Evolutionary conservation across 768 basidiomycete species (phyloP).

Genomic region (Albatrellus ellisii): DNA sequence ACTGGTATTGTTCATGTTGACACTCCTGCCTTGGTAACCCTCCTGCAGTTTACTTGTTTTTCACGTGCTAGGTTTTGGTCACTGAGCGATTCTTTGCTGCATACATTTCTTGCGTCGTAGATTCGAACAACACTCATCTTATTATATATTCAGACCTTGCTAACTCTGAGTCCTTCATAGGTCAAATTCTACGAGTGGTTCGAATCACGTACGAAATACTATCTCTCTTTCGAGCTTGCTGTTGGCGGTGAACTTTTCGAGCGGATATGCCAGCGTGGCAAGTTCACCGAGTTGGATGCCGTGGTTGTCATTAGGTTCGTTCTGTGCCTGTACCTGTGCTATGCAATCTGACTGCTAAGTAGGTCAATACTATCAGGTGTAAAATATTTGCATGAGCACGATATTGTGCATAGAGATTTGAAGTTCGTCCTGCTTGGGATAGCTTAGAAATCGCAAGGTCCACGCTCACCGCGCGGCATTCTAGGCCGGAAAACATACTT

Average conservation of each 20-base stretch:
- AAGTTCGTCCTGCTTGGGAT: conserved; percentile 34
- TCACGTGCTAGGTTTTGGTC: too few relatives aligned
- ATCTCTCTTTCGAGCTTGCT: conserved; percentile 91
- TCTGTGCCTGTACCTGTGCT: background rate
- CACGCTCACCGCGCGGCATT: background rate
- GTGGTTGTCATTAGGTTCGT: conserved; percentile 60
- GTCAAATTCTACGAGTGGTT: conserved; percentile 97
- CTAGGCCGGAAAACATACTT: conserved; percentile 90
- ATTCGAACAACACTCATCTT: too few relatives aligned
- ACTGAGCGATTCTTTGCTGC: too few relatives aligned
- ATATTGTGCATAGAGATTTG: conserved; percentile 93
- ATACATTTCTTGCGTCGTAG: too few relatives aligned
- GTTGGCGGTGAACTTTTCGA: conserved; percentile 93
- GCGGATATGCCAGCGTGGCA: conserved; percentile 71
- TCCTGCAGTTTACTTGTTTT: too few relatives aligned
- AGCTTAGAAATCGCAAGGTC: background rate
- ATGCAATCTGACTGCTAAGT: background rate
- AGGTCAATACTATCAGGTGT: conserved; percentile 82
- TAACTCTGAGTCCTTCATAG: conserved; percentile 26
- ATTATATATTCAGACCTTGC: too few relatives aligned
- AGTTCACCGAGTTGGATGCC: conserved; percentile 90
- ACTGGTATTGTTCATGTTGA: too few relatives aligned
- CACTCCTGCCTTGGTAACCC: too few relatives aligned
- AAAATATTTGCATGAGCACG: conserved; percentile 79
- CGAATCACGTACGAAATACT: conserved; percentile 88